Conservation (phyloP, 805 yeast genomes). For the Candida coquimbonensis region DNA sequence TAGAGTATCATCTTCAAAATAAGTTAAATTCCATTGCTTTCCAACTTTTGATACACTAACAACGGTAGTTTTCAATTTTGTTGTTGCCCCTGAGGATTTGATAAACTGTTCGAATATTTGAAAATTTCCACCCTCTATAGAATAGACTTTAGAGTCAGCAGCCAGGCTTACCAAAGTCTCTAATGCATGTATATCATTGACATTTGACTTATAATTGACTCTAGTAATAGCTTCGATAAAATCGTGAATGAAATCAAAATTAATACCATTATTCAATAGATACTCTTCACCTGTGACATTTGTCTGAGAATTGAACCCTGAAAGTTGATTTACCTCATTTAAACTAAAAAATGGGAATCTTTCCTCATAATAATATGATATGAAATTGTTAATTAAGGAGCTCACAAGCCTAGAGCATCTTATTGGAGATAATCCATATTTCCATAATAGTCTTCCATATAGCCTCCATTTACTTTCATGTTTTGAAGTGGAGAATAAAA, state of each 20-base stretch:
- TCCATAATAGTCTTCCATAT: constrained; percentile 20
- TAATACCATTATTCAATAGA: constrained; percentile 20
- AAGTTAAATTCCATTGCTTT: constrained; percentile 11
- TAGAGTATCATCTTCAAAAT: neutral
- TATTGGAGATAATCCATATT: constrained; percentile 26
- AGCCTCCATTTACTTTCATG: constrained; percentile 2
- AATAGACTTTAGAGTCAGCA: constrained; percentile 26
- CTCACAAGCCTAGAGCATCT: constrained; percentile 17
- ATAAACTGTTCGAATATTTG: constrained; percentile 35
- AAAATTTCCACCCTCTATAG: constrained; percentile 39
- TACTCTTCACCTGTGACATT: constrained; percentile 20
- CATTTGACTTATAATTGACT: constrained; percentile 36
- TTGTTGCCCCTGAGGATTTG: constrained; percentile 27
- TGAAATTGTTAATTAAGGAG: constrained; percentile 22
- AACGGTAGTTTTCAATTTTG: constrained; percentile 26
- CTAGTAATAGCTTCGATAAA: constrained; percentile 35
- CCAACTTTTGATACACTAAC: constrained; percentile 7
- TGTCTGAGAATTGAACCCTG: constrained; percentile 24
- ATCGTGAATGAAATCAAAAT: constrained; percentile 22
- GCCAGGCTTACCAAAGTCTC: constrained; percentile 35
- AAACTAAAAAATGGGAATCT: constrained; percentile 31
- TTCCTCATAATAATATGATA: constrained; percentile 24
- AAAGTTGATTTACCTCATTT: constrained; percentile 4
- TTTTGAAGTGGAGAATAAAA: constrained; percentile 12
- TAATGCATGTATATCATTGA: constrained; percentile 36